Base-by-base conservation (phyloP, 2,329 filamentous ascomycete genomes). In the Stenocarpella maydis region DNA sequence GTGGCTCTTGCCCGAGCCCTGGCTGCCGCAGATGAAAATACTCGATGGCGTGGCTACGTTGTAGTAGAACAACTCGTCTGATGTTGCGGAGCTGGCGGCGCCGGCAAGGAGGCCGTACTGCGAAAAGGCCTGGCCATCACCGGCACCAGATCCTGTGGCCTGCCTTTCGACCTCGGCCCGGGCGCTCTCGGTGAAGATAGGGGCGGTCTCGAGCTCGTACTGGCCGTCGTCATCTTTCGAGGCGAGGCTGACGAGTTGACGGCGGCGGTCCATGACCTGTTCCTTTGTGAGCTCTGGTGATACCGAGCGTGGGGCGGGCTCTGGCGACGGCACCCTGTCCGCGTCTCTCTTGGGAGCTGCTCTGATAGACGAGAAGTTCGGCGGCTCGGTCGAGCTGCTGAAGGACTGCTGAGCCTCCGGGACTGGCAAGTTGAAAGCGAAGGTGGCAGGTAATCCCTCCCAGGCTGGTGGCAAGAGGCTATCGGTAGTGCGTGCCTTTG, bases 1-100 rank as follows among this genome's bases (percentile, higher is more conserved):
- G 70, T 91, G 88, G 54, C 86, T 89, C 75, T 91, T 91, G 0
- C 89, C 89, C 0, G 86, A 88, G 1, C 89, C 88, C 70, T 91
- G 88, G 24, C 86, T 87, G 1, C 89, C 88, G 67, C 89, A 91
- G 39, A 91, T 87, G 77, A 91, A 91, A 4, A 83, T 80, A 19
- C 88, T 90, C 0, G 85, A 88, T 0, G 89, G 89, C 0, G 80
- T 77, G 0, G 82, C 73, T 2, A 85, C 78, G 64, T 86, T 86
- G 75, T 83, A 82, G 50, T 82, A 84, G 0, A 85, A 64, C 0
- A 83, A 75, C 1, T 77, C 75, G 21, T 81, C 78, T 2, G 68
- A 28, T 1, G 43, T 9, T 4, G 10, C 3, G 19, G 26, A 65
- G 9, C 66, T 69, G 28, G 74, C 68, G 45, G 74, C 72, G 41